Percentiles rank a stretch among this genome's conserved stretches.
Conservation (phyloP, 441 rosid genomes). For the Eruca vesicaria region DNA sequence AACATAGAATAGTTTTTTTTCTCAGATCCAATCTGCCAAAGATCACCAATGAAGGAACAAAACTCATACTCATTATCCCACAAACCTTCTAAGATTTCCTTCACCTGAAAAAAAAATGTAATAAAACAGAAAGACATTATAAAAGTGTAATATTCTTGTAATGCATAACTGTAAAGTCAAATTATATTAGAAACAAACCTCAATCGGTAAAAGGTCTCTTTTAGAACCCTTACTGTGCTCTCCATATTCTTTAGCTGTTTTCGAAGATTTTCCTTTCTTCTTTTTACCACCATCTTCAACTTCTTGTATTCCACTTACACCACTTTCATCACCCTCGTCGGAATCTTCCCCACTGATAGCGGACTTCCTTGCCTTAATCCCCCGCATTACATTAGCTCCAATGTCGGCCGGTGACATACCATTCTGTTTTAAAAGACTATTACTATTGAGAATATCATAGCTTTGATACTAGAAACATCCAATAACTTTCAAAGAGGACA, state of each 20-base stretch:
- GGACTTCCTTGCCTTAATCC: conserved; percentile 39
- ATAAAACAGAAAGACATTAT: not conserved
- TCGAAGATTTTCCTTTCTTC: conserved; percentile 27
- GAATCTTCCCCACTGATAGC: conserved; percentile 43
- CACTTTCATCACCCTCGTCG: conserved; percentile 35
- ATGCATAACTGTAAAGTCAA: not conserved
- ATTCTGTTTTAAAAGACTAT: conserved; percentile 40
- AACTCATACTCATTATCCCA: conserved; percentile 86
- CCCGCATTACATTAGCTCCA: conserved; percentile 58
- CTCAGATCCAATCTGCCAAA: conserved; percentile 63
- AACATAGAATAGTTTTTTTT: conserved; percentile 63
- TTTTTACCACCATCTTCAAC: conserved; percentile 37
- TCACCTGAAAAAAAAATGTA: conserved; percentile 52
- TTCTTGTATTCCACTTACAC: conserved; percentile 24
- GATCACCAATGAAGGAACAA: conserved; percentile 76
- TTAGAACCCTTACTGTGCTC: conserved; percentile 40
- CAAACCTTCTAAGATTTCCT: conserved; percentile 51
- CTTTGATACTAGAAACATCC: not conserved
- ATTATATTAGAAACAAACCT: conserved; percentile 49
- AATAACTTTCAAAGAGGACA: conserved; percentile 22
- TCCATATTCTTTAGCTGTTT: conserved; percentile 34
- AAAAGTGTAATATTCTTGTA: not conserved
- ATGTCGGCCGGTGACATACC: conserved; percentile 44
- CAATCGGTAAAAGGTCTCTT: conserved; percentile 68
- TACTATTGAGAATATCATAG: not conserved